phyloP scores from a whole-genome alignment of 805 yeast species.

The Pichia nakasei region DNA sequence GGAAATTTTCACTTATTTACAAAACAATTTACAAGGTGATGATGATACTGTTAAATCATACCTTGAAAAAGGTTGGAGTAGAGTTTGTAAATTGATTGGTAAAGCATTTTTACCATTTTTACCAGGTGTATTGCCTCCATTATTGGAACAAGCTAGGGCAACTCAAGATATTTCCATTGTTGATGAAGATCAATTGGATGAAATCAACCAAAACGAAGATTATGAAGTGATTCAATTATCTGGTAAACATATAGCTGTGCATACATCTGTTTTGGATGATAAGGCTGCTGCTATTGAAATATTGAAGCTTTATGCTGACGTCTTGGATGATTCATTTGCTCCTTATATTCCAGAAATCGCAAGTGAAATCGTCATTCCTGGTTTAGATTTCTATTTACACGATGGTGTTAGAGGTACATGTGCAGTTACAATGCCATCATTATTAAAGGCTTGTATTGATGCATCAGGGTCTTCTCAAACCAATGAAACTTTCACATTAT shows the following conservation, averaged over 20 bases:
- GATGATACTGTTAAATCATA: constrained; percentile 87
- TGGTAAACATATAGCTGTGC: constrained; percentile 91
- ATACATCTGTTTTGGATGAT: constrained; percentile 89
- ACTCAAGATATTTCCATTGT: constrained; percentile 82
- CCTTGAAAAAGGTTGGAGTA: constrained; percentile 92
- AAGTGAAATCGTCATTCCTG: constrained; percentile 74
- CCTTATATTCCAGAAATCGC: constrained; percentile 77
- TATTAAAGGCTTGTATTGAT: constrained; percentile 54
- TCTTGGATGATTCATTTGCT: constrained; percentile 71
- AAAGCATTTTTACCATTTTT: constrained; percentile 77
- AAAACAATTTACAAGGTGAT: constrained; percentile 40
- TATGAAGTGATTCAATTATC: constrained; percentile 91
- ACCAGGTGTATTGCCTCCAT: constrained; percentile 82
- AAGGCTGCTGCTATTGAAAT: constrained; percentile 89
- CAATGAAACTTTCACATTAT: constrained; percentile 53
- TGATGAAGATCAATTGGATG: constrained; percentile 83
- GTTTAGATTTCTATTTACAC: constrained; percentile 82
- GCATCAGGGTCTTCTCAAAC: constrained; percentile 45
- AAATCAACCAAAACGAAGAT: constrained; percentile 74
- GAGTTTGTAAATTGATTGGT: constrained; percentile 82
- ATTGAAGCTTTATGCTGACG: constrained; percentile 74
- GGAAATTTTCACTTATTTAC: constrained; percentile 62
- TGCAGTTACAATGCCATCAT: constrained; percentile 72
- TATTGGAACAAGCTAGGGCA: constrained; percentile 76
- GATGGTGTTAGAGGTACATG: constrained; percentile 94